Conservation (phyloP, 1,284 basidiomycete species). For the Tylopilus sp. region DNA sequence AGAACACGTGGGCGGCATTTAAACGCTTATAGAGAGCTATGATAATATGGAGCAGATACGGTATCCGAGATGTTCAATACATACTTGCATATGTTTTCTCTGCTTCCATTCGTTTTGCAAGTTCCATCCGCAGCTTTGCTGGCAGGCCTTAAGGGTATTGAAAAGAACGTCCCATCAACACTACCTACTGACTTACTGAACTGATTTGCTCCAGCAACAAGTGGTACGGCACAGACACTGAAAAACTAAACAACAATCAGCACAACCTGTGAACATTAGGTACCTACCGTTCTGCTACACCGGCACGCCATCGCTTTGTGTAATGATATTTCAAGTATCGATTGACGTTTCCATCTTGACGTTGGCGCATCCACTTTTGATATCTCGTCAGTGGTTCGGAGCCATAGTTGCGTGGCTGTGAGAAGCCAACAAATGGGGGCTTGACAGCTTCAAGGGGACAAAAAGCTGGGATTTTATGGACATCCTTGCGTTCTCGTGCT, state of each 20-base stretch:
- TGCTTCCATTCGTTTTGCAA: slow-evolving; percentile 26
- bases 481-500: slow-evolving; percentile 31
- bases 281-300: slow-evolving; percentile 51
- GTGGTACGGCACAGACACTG: slow-evolving; percentile 49
- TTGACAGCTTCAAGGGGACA: slow-evolving; percentile 33
- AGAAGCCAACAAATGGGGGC: slow-evolving; percentile 44
- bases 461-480: slow-evolving; percentile 42
- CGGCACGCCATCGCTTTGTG: slow-evolving; percentile 39
- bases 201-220: slow-evolving; percentile 45
- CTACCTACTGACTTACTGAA: slow-evolving; percentile 34
- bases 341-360: slow-evolving; percentile 18
- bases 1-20: slow-evolving; percentile 47
- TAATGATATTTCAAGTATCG: slow-evolving; percentile 46
- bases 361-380: slow-evolving; percentile 50
- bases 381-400: slow-evolving; percentile 51
- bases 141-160: slow-evolving; percentile 40
- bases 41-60: slow-evolving; percentile 7
- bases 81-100: slow-evolving; percentile 24
- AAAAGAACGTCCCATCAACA: not conserved
- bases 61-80: slow-evolving; percentile 7
- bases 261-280: not conserved
- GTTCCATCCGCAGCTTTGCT: slow-evolving; percentile 33
- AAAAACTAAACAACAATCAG: slow-evolving; percentile 2
- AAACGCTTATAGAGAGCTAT: slow-evolving; percentile 54
- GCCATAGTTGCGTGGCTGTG: slow-evolving; percentile 41